Conservation (phyloP, 108 stramenopile genomes). For the Pinguiococcus pyrenoidosus region DNA sequence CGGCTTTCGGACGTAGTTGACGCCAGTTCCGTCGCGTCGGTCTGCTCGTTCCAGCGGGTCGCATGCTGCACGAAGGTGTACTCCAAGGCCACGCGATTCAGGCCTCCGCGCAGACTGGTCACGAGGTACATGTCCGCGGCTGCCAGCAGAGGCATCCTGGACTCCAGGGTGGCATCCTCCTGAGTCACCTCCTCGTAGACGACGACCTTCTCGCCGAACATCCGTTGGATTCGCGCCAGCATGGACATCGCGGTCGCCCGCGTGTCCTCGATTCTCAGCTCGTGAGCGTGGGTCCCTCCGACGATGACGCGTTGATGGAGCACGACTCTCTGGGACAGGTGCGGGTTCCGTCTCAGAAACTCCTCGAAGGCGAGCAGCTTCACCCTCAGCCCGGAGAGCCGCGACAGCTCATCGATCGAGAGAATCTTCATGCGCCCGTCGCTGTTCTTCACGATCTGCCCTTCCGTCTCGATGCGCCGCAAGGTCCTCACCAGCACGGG, state of each 20-base stretch:
- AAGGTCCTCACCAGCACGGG: conserved; percentile 39
- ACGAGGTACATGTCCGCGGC: conserved; percentile 26
- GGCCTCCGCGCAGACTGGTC: conserved; percentile 37
- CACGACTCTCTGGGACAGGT: conserved; percentile 1
- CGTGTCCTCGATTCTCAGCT: too few relatives aligned
- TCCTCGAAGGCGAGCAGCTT: conserved; percentile 48
- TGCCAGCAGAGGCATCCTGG: conserved; percentile 20
- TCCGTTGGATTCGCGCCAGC: too few relatives aligned
- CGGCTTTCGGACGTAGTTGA: background rate
- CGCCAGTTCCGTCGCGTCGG: background rate
- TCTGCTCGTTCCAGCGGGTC: conserved; percentile 1
- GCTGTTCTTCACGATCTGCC: conserved; percentile 1
- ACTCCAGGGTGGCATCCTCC: conserved; percentile 16
- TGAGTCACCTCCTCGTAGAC: conserved; percentile 20
- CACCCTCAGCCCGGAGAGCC: conserved; percentile 57
- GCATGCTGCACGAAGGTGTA: conserved; percentile 34
- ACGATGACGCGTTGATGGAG: too few relatives aligned
- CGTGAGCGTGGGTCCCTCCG: too few relatives aligned
- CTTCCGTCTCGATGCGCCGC: background rate
- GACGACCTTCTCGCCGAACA: too few relatives aligned
- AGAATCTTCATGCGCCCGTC: conserved; percentile 45
- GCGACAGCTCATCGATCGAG: conserved; percentile 62
- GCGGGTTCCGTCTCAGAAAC: conserved; percentile 22
- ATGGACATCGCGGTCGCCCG: too few relatives aligned
- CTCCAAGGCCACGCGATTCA: conserved; percentile 52